Percentiles rank a stretch among this genome's conserved stretches.
Evolutionary conservation across 345 rosid species (phyloP).

Genomic region (Boechera retrofracta): DNA sequence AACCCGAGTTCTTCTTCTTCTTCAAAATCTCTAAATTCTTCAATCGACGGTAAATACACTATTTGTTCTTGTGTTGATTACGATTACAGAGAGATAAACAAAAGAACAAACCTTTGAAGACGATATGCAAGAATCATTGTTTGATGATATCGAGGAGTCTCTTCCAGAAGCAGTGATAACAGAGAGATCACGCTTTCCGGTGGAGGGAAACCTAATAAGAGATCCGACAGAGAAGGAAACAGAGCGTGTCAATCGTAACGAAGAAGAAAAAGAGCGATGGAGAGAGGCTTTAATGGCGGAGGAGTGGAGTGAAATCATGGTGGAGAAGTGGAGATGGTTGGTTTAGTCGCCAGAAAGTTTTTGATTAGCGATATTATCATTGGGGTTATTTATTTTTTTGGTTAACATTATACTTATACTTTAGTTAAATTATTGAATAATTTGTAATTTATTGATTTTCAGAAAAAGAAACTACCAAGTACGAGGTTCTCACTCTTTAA

Average conservation of each 20-base stretch:
- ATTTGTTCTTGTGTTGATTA: too few relatives aligned
- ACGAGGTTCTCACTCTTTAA: too few relatives aligned
- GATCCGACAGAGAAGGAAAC: constrained; percentile 33
- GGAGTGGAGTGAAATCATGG: constrained; percentile 38
- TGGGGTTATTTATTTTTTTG: background rate
- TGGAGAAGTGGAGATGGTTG: background rate
- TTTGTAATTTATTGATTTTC: background rate
- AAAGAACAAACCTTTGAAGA: constrained; percentile 48
- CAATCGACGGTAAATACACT: background rate
- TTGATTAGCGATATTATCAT: background rate
- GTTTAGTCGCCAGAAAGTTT: background rate
- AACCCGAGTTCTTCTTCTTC: too few relatives aligned
- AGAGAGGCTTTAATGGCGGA: constrained; percentile 32
- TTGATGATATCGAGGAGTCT: constrained; percentile 35
- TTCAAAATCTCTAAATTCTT: background rate
- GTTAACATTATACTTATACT: too few relatives aligned
- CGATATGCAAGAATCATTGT: constrained; percentile 27
- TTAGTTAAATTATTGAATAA: background rate
- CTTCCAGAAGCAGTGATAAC: constrained; percentile 43
- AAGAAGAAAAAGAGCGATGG: constrained; percentile 12
- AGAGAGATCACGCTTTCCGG: constrained; percentile 29
- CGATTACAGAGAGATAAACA: background rate
- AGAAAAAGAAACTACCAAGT: background rate
- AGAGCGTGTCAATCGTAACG: constrained; percentile 25
- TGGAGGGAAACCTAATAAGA: background rate